Evolutionary conservation across 345 rosid species (phyloP), one percentile per base, ranked within the genome.

Genomic region (Linum trigynum): DNA sequence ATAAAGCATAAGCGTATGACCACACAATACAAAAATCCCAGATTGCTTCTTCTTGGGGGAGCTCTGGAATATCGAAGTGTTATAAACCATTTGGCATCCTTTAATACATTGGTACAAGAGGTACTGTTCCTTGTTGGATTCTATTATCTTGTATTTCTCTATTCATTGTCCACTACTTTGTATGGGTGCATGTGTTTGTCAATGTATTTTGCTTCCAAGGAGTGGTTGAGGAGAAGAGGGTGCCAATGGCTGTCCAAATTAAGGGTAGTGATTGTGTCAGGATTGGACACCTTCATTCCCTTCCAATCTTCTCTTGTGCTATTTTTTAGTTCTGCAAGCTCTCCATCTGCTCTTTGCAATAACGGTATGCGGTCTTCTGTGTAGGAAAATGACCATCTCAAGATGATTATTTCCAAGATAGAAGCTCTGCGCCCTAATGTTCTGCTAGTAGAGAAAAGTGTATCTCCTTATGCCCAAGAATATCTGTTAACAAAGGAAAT

Each of bases 1-100:
- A 78, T 91, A 77, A 95, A 85, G 81, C 99, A 95, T 78, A 95
- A 95, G 78, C 95, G 99, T 72, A 95, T 95, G 99, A 95, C 77
- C 42, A 77, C 99, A n/a, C 99, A 91, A 65, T 87, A 87, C 89
- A 91, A 84, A 80, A 87, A 82, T 66, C 96, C 99, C 56, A 80
- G 86, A 73, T 65, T 95, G 70, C 83, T 95, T 74, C 84, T 95
- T 72, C 74, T 95, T 77, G 95, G 89, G 39, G 99, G 99, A 63
- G 87, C 99, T 38, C 91, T 95, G 0, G 99, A 91, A 75, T 88
- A 81, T 79, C 99, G 84, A 68, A 89, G 80, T 82, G 83, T 73
- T 63, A 82, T 78, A 56, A 92, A 87, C 71, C 92, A 85, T 78
- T 76, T 94, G 85, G 92, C 97, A 3, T 95, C 96, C 68, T 89